These are phyloP conservation scores for Clavispora asparagi DNA, from an alignment of 805 yeast genomes.

Conservation along the genomic window DNA sequence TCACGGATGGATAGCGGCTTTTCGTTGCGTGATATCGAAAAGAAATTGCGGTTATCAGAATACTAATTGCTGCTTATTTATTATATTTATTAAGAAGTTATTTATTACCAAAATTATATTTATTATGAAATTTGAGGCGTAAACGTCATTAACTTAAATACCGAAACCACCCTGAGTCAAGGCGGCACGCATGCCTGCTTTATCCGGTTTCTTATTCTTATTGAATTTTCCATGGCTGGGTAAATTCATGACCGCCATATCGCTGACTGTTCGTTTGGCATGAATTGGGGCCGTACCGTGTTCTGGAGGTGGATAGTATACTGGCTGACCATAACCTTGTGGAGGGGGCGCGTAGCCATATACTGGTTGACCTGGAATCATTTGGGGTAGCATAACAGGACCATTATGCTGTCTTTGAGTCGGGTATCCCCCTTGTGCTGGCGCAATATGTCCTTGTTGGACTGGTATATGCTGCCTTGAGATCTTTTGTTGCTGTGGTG, in stretches of 20 bases:
- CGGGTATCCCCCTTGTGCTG: neutral
- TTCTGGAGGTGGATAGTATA: conserved; percentile 15
- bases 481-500: neutral
- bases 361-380: neutral
- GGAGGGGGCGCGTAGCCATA: conserved; percentile 9
- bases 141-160: conserved; percentile 32
- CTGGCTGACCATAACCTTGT: conserved; percentile 7
- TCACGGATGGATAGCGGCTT: conserved; percentile 34
- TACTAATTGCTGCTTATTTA: conserved; percentile 28
- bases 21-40: conserved; percentile 54
- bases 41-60: conserved; percentile 59
- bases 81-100: neutral
- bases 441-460: neutral
- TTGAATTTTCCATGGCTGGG: conserved; percentile 39
- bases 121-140: neutral
- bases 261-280: conserved; percentile 30
- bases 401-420: neutral
- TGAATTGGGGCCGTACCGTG: conserved; percentile 12
- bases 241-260: conserved; percentile 40
- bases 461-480: neutral
- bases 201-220: conserved; percentile 42
- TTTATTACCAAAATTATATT: neutral
- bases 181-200: conserved; percentile 58
- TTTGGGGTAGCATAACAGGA: neutral
- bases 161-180: conserved; percentile 66